A percentile compares a stretch with the other conserved stretches of the same genome.
These are phyloP conservation scores for Arxiozyma heterogenica DNA, from an alignment of 1,139 yeast genomes.

Conservation along the genomic window DNA sequence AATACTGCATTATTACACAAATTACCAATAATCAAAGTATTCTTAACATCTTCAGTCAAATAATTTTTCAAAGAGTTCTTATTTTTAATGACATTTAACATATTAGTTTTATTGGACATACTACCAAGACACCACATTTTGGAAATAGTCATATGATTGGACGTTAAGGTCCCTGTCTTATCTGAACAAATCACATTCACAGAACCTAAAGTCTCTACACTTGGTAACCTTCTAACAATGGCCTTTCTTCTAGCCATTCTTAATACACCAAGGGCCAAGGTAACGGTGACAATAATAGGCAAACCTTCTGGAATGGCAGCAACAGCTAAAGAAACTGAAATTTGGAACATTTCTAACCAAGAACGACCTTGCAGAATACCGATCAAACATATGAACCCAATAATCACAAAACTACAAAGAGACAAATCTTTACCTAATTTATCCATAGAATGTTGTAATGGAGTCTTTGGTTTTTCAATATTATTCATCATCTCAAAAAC, in stretches of 20 bases:
- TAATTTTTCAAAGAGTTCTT: constrained; percentile 37
- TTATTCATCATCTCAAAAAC: constrained; percentile 88
- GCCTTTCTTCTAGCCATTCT: constrained; percentile 93
- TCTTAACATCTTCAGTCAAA: constrained; percentile 44
- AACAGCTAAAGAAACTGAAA: constrained; percentile 90
- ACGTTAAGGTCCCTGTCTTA: constrained; percentile 91
- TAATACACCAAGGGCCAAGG: constrained; percentile 86
- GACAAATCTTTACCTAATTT: constrained; percentile 85
- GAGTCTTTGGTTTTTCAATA: constrained; percentile 93
- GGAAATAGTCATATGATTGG: constrained; percentile 88
- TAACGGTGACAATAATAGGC: constrained; percentile 93
- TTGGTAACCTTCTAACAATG: constrained; percentile 83
- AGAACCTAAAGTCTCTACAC: constrained; percentile 92
- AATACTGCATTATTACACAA: constrained; percentile 74
- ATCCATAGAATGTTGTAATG: constrained; percentile 90
- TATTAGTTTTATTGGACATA: constrained; percentile 44
- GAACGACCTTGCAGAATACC: constrained; percentile 86
- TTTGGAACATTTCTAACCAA: constrained; percentile 96
- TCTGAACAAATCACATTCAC: constrained; percentile 93
- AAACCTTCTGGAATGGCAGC: constrained; percentile 98
- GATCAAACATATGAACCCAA: constrained; percentile 76
- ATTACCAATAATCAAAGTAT: constrained; percentile 58
- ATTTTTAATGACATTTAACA: constrained; percentile 42
- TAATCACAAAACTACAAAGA: constrained; percentile 68
- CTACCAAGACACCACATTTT: constrained; percentile 66